Base-by-base conservation (phyloP, 306 rosid species). In the Acmispon strigosus region DNA sequence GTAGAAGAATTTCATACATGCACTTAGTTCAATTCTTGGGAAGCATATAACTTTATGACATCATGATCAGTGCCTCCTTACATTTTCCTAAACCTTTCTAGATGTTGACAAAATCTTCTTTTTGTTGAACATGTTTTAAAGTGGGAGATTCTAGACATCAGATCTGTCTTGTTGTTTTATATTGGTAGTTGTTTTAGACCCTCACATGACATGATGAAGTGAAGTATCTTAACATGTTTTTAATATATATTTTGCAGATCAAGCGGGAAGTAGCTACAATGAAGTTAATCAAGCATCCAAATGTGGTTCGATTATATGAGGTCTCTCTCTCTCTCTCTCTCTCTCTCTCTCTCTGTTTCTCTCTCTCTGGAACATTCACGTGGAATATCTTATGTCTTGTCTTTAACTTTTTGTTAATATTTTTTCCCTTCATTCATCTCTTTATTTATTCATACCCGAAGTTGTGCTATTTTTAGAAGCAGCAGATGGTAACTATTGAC, bases 281-380 rank as follows among this genome's bases (percentile, higher is more conserved):
- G 99, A 94, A 94, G 84, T 80, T 94, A 75, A 84, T 94, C 73
- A 87, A 89, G 90, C 99, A 94, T 87, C 99, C 99, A 14, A 86
- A 94, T 79, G 99, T 94, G 69, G 96, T 94, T 51, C 84, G 29
- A 76, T 69, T 91, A 49, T 89, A 66, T 55, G 99, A 94, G 99
- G 99, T 39, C 32, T 32, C 37, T 32, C 37, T 32, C 37, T 6
- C 37, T 93, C 32, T 66, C 66, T 59, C 61, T 77, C 63, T 78
- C 66, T 75, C 53, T 78, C 64, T 69, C 60, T 36, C 73, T 55
- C 34, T 56, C 10, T 42, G 66, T n/a, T n/a, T 78, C 64, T 69
- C 60, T 36, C 73, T 55, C 34, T 56, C 10, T 42, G 66, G 27
- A 9, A 29, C 60, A 63, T 22, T 51, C 72, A 73, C 51, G n/a